Evolutionary conservation across 176 grass and related monocot species (phyloP), one percentile per base, ranked within the genome.

Genomic region (Eremochloa ophiuroides): DNA sequence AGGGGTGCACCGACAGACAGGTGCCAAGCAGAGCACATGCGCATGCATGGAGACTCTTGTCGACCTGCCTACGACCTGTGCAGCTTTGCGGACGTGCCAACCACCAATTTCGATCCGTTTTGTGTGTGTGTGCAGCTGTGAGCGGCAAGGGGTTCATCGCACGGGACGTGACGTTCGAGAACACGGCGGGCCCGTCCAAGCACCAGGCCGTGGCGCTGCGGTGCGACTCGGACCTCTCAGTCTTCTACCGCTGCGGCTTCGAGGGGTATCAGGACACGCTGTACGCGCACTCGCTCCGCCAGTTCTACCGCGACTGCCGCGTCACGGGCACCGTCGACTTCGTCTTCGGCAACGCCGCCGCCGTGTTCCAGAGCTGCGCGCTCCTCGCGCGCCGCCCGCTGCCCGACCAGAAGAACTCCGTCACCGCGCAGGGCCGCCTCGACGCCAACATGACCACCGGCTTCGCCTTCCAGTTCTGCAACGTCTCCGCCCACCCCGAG

Each of bases 261-360:
- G 75, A 89, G 4, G 96, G 93, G 0, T 87, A 91, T 80, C 96
- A 99, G 84, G 96, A 99, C 88, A 99, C 96, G 8, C 93, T 99
- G 1, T 99, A 99, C 78, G 96, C 93, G 41, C 96, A 95, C 71
- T 87, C 96, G 12, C 86, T 95, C 50, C 90, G 90, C 29, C 96
- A 99, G 12, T 99, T 95, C 88, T 99, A 91, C 89, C 82, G 88
- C 39, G 96, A 99, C 5, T 95, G 93, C 79, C 10, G 1, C 67
- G 38, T 95, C 68, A 12, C 79, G 7, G 96, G 88, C 27, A 99
- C 93, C 14, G 84, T 99, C 42, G 91, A 99, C 82, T 99, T 99
- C 61, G 80, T 99, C 85, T 99, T 99, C 58, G 96, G 96, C 67
- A 87, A 99, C 73, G 88, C 96, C 6, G 84, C 88, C 20, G 90